A percentile compares a stretch with the other conserved stretches of the same genome.
Conservation (phyloP, 768 basidiomycete genomes). For the Russula emetica region DNA sequence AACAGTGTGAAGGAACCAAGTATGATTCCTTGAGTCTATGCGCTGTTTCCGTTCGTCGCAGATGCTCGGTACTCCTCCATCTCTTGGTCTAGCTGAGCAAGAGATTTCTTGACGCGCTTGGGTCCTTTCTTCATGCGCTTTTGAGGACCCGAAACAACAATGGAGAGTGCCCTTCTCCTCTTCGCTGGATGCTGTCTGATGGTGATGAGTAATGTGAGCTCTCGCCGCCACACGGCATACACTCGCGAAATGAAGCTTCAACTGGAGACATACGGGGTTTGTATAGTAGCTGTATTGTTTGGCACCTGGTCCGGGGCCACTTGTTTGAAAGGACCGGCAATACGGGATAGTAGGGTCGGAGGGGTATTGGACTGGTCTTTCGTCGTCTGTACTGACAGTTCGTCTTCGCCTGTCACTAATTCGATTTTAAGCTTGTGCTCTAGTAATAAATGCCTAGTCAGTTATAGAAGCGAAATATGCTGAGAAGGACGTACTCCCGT, state of each 20-base stretch:
- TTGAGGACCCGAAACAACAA: constrained; percentile 19
- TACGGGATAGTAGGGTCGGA: constrained; percentile 41
- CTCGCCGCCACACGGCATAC: constrained; percentile 1
- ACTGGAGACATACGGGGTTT: constrained; percentile 10
- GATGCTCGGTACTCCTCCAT: constrained; percentile 73
- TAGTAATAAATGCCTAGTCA: constrained; percentile 30
- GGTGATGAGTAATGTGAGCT: constrained; percentile 1
- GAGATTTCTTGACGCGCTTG: constrained; percentile 65
- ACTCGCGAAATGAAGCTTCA: neutral
- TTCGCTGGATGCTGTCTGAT: constrained; percentile 19
- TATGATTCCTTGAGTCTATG: neutral
- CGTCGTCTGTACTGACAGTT: constrained; percentile 28
- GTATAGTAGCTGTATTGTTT: neutral
- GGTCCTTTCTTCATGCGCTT: constrained; percentile 66
- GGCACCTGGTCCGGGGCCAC: neutral
- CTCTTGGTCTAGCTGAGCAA: constrained; percentile 66
- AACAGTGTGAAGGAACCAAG: constrained; percentile 1
- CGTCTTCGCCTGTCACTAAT: constrained; percentile 49
- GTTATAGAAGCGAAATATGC: neutral
- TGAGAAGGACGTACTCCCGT: constrained; percentile 43
- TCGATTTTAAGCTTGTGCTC: constrained; percentile 66
- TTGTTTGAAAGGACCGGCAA: constrained; percentile 30
- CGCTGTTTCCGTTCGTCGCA: neutral
- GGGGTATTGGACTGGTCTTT: constrained; percentile 30
- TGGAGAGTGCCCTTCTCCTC: constrained; percentile 8